phyloP scores from a whole-genome alignment of 345 rosid genomes.

The Ricinus communis region DNA sequence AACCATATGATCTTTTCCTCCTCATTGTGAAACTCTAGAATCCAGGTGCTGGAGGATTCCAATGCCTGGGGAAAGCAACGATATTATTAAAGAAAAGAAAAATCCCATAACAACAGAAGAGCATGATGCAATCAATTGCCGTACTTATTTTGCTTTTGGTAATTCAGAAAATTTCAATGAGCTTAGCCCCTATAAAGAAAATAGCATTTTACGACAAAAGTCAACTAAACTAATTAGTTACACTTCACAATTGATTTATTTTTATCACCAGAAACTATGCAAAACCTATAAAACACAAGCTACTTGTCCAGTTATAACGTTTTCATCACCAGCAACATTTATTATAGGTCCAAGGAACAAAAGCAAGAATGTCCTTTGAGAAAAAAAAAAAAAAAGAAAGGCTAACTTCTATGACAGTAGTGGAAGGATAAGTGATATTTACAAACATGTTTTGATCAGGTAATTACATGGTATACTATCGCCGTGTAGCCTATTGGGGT shows the following conservation, averaged over 20 bases:
- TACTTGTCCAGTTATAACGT: background rate
- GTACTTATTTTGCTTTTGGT: background rate
- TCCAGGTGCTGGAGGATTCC: conserved; percentile 93
- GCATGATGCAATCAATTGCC: background rate
- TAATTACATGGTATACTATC: background rate
- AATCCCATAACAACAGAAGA: background rate
- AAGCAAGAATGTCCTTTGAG: background rate
- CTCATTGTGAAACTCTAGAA: conserved; percentile 68
- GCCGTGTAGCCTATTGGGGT: background rate
- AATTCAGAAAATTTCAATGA: background rate
- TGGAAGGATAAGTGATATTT: background rate
- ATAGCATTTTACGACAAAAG: background rate
- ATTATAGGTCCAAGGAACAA: background rate
- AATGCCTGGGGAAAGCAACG: conserved; percentile 56
- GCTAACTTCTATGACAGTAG: background rate
- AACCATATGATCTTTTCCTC: conserved; percentile 81
- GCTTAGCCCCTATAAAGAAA: background rate
- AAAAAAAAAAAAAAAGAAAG: background rate
- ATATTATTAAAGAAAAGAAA: background rate
- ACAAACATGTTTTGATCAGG: background rate
- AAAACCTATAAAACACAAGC: background rate
- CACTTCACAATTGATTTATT: background rate
- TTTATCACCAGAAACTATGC: background rate
- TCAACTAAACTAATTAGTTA: background rate
- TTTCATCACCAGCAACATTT: background rate